Conservation (phyloP, 208 protist species). For the Trypanosoma mega region DNA sequence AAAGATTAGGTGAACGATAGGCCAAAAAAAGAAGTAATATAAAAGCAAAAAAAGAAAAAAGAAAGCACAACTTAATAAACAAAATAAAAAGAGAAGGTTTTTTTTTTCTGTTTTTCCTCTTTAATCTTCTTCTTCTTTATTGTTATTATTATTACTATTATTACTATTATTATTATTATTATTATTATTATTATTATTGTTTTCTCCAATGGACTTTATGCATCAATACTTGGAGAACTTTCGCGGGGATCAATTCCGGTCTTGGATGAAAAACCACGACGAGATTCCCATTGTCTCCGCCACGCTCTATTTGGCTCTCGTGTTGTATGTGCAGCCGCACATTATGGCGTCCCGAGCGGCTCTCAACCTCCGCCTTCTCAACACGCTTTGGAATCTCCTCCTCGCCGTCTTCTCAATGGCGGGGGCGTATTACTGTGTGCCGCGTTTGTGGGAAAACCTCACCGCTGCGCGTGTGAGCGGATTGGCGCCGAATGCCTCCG, state of each 20-base stretch:
- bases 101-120: no score
- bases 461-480: constrained; percentile 33
- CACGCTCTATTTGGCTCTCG: constrained; percentile 55
- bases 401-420: constrained; percentile 74
- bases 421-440: constrained; percentile 60
- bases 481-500: background rate
- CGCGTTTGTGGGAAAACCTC: constrained; percentile 35
- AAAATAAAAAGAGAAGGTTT: no score
- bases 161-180: no score
- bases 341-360: constrained; percentile 71
- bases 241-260: constrained; percentile 31
- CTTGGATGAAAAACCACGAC: constrained; percentile 56
- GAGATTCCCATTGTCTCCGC: constrained; percentile 51
- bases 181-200: no score
- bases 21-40: no score
- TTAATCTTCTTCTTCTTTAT: no score
- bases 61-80: no score
- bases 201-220: constrained; percentile 19
- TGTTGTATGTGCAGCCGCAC: constrained; percentile 56
- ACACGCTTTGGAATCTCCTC: constrained; percentile 77
- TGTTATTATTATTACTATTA: no score
- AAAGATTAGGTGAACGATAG: no score
- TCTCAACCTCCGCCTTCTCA: constrained; percentile 43
- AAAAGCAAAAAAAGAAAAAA: no score
- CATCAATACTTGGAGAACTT: constrained; percentile 40